phyloP scores from a whole-genome alignment of 2,329 filamentous ascomycete genomes.

The Grosmannia serpens region DNA sequence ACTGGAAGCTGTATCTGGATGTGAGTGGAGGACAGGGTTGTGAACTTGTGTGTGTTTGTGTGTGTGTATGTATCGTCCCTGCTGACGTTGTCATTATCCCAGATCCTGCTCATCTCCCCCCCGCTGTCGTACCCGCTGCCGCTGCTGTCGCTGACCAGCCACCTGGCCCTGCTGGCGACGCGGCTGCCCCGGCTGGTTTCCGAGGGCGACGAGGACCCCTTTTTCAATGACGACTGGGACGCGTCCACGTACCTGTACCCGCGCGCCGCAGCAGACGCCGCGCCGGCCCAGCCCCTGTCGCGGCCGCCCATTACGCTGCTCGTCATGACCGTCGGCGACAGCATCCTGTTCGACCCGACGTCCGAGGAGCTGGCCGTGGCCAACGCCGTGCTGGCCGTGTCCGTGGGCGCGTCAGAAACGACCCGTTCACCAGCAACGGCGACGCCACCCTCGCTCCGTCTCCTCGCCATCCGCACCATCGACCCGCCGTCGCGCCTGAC shows the following conservation, averaged over 20 bases:
- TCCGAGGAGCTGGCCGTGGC: constrained; percentile 89
- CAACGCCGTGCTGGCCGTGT: constrained; percentile 78
- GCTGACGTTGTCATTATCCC: constrained; percentile 5
- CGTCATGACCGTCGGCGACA: constrained; percentile 74
- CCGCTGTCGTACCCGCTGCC: constrained; percentile 88
- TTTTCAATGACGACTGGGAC: constrained; percentile 98
- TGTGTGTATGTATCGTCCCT: neutral
- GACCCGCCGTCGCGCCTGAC: constrained; percentile 66
- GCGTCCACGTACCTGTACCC: constrained; percentile 69
- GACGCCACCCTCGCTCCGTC: constrained; percentile 30
- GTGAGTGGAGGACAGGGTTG: constrained; percentile 38
- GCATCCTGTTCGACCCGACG: constrained; percentile 87
- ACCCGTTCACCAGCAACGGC: constrained; percentile 11
- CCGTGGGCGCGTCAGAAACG: constrained; percentile 43
- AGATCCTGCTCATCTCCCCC: constrained; percentile 90
- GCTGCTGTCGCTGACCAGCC: constrained; percentile 81
- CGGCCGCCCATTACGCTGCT: constrained; percentile 83
- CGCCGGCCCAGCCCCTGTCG: neutral
- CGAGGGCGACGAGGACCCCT: constrained; percentile 85
- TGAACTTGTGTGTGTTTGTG: too few species aligned
- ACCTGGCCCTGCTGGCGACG: constrained; percentile 83
- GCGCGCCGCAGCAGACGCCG: constrained; percentile 17
- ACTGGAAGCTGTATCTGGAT: constrained; percentile 94
- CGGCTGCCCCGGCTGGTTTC: constrained; percentile 76
- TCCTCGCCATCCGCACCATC: constrained; percentile 60